Evolutionary conservation across 1,284 basidiomycete genomes (phyloP), one percentile per base, ranked within the genome.

Genomic region (Irpex sp.): DNA sequence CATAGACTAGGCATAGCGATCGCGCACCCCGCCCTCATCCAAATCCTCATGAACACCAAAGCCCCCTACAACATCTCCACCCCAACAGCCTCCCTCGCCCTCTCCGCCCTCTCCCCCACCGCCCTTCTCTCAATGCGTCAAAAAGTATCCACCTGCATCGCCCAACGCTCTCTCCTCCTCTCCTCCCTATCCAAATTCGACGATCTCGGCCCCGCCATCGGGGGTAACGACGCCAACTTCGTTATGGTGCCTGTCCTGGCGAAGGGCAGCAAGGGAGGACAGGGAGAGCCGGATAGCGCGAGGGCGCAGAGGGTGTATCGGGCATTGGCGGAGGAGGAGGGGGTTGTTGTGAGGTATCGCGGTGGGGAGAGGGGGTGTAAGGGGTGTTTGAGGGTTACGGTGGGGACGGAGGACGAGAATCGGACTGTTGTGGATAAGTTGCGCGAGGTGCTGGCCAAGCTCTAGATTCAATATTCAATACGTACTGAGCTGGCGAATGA

Each of bases 51-150:
- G 70, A 99, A 98, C 76, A 94, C 97, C 59, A 99, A 99, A 76
- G 97, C 97, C 0, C 97, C 97, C 0, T 99, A 99, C 82, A 98
- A 98, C 76, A 90, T 99, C 68, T 97, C 95, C 11, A 86, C 91
- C 0, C 95, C 95, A 0, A 94, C 95, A 2, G 94, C 97, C 5
- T 80, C 87, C 56, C 85, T 98, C 35, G 95, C 95, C 0, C 78
- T 90, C 11, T 83, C 91, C 8, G 94, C 97, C 0, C 69, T 78
- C 39, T 87, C 90, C 0, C 80, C 86, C 0, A 71, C 77, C 11
- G 89, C 93, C 4, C 70, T 97, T 11, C 71, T 74, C 0, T 70
- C 76, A 15, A 95, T 95, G 90, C 82, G 80, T n/a, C 60, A 69
- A 33, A 93, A 94, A 69, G 81, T 92, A 1, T 66, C 77, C 9